A percentile compares a stretch with the other conserved stretches of the same genome.
phyloP scores from a whole-genome alignment of 2,329 filamentous ascomycete genomes.

The Cladosporium sp. region DNA sequence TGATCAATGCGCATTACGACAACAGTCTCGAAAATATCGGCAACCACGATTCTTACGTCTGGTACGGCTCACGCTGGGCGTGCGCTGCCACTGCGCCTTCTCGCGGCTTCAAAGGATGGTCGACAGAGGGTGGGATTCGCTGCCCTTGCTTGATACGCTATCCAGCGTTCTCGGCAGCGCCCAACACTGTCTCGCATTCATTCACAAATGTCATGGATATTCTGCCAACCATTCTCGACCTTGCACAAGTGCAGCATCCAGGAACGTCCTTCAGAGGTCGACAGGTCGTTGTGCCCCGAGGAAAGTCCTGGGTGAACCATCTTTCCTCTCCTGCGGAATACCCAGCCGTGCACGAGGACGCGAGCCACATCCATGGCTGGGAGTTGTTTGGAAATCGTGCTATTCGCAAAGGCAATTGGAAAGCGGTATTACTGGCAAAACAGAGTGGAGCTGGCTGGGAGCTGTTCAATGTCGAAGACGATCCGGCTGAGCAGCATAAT shows the following conservation, averaged over 20 bases:
- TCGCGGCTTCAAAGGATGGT: background rate
- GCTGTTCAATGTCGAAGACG: background rate
- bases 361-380: background rate
- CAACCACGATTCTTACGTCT: constrained; percentile 31
- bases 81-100: background rate
- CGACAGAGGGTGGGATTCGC: background rate
- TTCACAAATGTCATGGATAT: background rate
- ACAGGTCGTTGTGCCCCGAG: background rate
- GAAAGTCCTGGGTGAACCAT: background rate
- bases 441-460: background rate
- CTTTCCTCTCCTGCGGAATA: no score
- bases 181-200: background rate
- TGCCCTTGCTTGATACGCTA: background rate
- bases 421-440: background rate
- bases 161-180: background rate
- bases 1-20: constrained; percentile 35
- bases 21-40: constrained; percentile 37
- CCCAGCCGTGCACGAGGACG: background rate
- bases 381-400: background rate
- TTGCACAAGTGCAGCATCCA: background rate
- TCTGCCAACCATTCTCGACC: background rate
- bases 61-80: constrained; percentile 35
- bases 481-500: background rate
- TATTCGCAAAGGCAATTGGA: background rate
- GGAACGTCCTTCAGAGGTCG: background rate